Evolutionary conservation across 2,329 filamentous ascomycete genomes (phyloP).

Genomic region (Cercospora brassicicola): DNA sequence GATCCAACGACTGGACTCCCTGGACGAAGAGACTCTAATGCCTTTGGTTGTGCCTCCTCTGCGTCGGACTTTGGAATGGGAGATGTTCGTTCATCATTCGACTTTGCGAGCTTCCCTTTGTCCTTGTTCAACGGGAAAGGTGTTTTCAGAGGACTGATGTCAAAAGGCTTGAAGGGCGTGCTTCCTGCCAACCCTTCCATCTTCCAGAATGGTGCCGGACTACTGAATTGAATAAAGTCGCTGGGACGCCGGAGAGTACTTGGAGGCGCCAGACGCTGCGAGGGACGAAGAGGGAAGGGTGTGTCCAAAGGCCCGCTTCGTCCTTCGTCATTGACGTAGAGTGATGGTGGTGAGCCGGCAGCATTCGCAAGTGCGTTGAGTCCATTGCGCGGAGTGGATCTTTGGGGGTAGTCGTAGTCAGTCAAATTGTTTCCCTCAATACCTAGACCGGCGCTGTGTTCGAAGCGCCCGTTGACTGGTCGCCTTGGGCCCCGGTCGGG

Average conservation of each 20-base stretch:
- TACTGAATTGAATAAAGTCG: conserved; percentile 82
- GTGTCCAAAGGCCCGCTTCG: conserved; percentile 40
- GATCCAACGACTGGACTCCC: conserved; percentile 39
- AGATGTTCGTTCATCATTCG: conserved; percentile 28
- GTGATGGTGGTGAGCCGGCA: conserved; percentile 41
- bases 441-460: conserved; percentile 33
- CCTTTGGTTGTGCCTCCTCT: conserved; percentile 21
- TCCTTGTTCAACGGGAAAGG: conserved; percentile 39
- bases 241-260: conserved; percentile 79
- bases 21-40: conserved; percentile 24
- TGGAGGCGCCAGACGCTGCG: conserved; percentile 71
- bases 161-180: conserved; percentile 55
- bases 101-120: conserved; percentile 27
- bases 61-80: conserved; percentile 22
- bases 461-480: conserved; percentile 27
- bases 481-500: conserved; percentile 54
- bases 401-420: conserved; percentile 34
- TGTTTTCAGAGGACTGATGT: conserved; percentile 43
- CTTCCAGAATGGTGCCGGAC: conserved; percentile 85
- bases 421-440: conserved; percentile 34
- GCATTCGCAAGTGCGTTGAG: conserved; percentile 41
- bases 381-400: conserved; percentile 39
- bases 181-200: conserved; percentile 76
- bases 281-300: conserved; percentile 41
- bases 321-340: conserved; percentile 42